Evolutionary conservation across 306 rosid genomes (phyloP), one percentile per base, ranked within the genome.

Genomic region (Pyrus bretschneideri): DNA sequence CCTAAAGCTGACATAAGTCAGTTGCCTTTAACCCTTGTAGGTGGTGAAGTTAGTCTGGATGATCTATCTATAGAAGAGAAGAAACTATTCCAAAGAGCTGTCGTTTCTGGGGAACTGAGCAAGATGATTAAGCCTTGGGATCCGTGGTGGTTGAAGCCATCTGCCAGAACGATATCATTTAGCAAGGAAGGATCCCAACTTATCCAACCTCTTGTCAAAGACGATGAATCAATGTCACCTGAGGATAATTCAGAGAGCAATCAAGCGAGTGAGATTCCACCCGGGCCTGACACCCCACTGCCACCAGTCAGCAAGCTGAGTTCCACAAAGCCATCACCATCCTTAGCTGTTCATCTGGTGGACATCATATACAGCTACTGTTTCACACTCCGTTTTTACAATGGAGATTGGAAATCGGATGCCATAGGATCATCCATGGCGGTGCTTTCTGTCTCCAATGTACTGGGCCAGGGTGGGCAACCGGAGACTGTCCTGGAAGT

Each of bases 51-150:
- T 78, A 79, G 55, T 81, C 86, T 92, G 76, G 93, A 90, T 79
- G 98, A 88, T 87, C 81, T 92, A 75, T 88, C 97, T 22, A 66
- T 68, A 51, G 95, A 87, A 86, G 97, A 90, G 74, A 95, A 92
- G 90, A 92, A 90, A 69, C 90, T 14, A 45, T 92, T 90, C 80
- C 89, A 84, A 67, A 88, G 96, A 84, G 98, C 98, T 23, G 73
- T 92, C 83, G 93, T 90, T 67, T 85, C 84, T 25, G 98, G 98
- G 45, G 97, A 90, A 81, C 70, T 95, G 75, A 92, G 96, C 88
- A 95, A 85, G 88, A 85, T 95, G 97, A 80, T 95, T 71, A 76
- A 89, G 73, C 98, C 98, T 76, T 95, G 96, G 96, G 98, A 95
- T 77, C 97, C 97, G 6, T 95, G 98, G 98, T 94, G 98, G 98